Percentiles rank a stretch among this genome's conserved stretches.
phyloP scores from a whole-genome alignment of 805 yeast genomes.

The Spathaspora hagerdaliae region DNA sequence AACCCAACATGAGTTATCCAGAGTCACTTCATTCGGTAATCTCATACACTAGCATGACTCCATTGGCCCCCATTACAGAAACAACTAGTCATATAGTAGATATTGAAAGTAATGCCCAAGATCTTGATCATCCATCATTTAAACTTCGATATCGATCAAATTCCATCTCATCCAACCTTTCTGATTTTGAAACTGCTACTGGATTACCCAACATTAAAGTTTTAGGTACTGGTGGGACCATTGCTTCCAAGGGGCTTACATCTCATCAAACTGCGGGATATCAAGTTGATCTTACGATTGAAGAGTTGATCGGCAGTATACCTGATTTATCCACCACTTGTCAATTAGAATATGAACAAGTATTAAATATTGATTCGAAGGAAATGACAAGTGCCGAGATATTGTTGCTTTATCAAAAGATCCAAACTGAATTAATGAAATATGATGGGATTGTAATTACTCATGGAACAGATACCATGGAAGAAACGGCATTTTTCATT shows the following conservation, averaged over 20 bases:
- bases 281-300: slow-evolving; percentile 40
- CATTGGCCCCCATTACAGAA: slow-evolving; percentile 5
- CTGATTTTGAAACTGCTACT: slow-evolving; percentile 3
- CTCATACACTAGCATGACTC: slow-evolving; percentile 3
- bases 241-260: slow-evolving; percentile 38
- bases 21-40: not conserved
- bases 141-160: slow-evolving; percentile 32
- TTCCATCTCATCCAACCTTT: slow-evolving; percentile 18
- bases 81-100: slow-evolving; percentile 6
- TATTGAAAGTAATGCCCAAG: slow-evolving; percentile 20
- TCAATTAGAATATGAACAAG: slow-evolving; percentile 57
- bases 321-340: slow-evolving; percentile 55
- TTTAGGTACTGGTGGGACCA: slow-evolving; percentile 45
- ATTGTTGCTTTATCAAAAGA: slow-evolving; percentile 41
- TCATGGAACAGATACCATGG: slow-evolving; percentile 70
- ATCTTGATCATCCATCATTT: slow-evolving; percentile 29
- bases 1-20: not conserved
- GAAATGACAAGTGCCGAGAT: slow-evolving; percentile 48
- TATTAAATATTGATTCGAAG: slow-evolving; percentile 59
- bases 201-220: slow-evolving; percentile 34
- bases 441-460: slow-evolving; percentile 63
- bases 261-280: slow-evolving; percentile 42
- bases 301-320: slow-evolving; percentile 48
- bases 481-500: slow-evolving; percentile 63
- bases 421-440: slow-evolving; percentile 39